These are phyloP conservation scores for Hypoxylon sp. DNA, from an alignment of 2,329 filamentous ascomycete genomes.

Conservation along the genomic window DNA sequence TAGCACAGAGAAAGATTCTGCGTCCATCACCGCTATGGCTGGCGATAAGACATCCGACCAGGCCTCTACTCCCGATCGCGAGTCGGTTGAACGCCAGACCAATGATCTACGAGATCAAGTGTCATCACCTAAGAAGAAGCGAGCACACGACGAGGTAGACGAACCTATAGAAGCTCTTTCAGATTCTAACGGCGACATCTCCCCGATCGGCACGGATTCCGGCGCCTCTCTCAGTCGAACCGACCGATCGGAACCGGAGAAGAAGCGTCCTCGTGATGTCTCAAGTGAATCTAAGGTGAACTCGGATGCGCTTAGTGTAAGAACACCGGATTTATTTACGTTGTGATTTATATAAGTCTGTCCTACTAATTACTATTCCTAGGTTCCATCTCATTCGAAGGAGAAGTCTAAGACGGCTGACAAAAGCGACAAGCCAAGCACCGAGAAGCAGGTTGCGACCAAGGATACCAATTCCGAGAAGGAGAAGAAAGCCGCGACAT, in stretches of 20 bases:
- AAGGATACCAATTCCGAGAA: slow-evolving; percentile 47
- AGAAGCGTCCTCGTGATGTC: slow-evolving; percentile 72
- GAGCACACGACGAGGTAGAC: slow-evolving; percentile 71
- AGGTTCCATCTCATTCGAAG: slow-evolving; percentile 38
- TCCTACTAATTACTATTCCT: slow-evolving; percentile 19
- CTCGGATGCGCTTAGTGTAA: slow-evolving; percentile 53
- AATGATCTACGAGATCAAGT: slow-evolving; percentile 64
- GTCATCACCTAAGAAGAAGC: slow-evolving; percentile 75
- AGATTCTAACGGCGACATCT: slow-evolving; percentile 54
- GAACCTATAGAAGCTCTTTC: slow-evolving; percentile 58
- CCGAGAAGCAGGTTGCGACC: slow-evolving; percentile 30
- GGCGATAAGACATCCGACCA: slow-evolving; percentile 38
- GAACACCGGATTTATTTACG: slow-evolving; percentile 31
- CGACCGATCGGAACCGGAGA: slow-evolving; percentile 71
- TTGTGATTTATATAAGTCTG: background rate
- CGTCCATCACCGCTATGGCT: slow-evolving; percentile 35
- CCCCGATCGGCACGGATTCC: slow-evolving; percentile 60
- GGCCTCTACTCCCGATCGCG: slow-evolving; percentile 39
- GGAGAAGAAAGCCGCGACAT: slow-evolving; percentile 58
- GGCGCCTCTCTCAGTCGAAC: slow-evolving; percentile 59
- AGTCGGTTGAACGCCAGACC: slow-evolving; percentile 44
- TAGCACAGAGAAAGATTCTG: slow-evolving; percentile 45
- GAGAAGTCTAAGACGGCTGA: slow-evolving; percentile 13
- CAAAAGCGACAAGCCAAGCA: slow-evolving; percentile 28
- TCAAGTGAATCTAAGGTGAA: slow-evolving; percentile 55